Base-by-base conservation (phyloP, 2,329 filamentous ascomycete species). In the Neocucurbitaria cava region DNA sequence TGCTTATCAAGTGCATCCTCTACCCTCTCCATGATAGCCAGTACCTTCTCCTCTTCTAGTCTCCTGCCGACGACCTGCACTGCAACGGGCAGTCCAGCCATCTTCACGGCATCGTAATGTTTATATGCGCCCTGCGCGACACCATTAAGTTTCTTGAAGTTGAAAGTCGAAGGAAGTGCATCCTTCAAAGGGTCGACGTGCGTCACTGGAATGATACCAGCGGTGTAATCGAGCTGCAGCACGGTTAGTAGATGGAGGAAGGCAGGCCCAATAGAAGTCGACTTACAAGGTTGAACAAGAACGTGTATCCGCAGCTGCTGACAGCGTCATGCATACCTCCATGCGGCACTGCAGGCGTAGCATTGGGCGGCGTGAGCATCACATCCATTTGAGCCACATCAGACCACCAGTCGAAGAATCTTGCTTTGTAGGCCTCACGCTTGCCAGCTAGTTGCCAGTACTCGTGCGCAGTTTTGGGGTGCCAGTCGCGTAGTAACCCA, bases 281-380 rank as follows among this genome's bases (percentile, higher is more conserved):
- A 78, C 85, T 76, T 78, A 90, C 88, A 68, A 97, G 62, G 67
- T 97, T 97, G 79, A 95, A 98, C 51, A 96, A 77, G 72, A 97
- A 96, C 0, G 93, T 97, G 71, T 98, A 97, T 1, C 92, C 92
- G 68, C 93, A 97, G 62, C 88, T 91, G 58, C 89, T 90, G 40
- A 95, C 87, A 2, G 91, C 91, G 65, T 94, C 88, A 62, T 86
- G 85, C 92, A 96, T 97, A 0, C 87, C 92, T 42, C 88, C 86
- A 71, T 96, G 92, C 0, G 92, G 92, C 3, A 96, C 85, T 0
- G 93, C 93, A 1, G 93, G 92, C 0, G 92, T 96, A 0, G 93
- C 92, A 73, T 97, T 96, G 0, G 89, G 92, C n/a, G 90, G 89
- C 9, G 89, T 87, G 30, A 97, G 77, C 62, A 97, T 83, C 61